These are phyloP conservation scores for Senecio squalidus DNA, from an alignment of 140 eudicot species.

Conservation along the genomic window DNA sequence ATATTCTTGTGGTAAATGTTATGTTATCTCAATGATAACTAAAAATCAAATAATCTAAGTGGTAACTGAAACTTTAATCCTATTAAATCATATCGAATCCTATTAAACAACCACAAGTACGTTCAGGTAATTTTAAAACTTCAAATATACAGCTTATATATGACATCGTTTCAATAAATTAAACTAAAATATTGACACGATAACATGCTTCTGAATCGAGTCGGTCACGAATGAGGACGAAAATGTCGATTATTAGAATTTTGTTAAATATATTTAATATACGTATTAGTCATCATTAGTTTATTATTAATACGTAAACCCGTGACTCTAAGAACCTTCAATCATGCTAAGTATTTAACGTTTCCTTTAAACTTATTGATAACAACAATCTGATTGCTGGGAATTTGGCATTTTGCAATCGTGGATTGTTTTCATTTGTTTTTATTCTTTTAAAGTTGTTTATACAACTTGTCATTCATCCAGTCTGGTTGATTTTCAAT, in stretches of 20 bases:
- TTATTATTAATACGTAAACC: constrained; percentile 20
- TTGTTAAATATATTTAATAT: not conserved
- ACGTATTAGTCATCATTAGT: not conserved
- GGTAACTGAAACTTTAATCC: no score
- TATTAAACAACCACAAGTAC: no score
- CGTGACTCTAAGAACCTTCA: constrained; percentile 26
- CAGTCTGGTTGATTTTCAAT: no score
- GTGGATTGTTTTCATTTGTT: not conserved
- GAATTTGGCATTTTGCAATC: not conserved
- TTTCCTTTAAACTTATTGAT: not conserved
- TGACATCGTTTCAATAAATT: not conserved
- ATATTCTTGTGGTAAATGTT: no score
- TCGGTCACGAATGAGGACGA: not conserved
- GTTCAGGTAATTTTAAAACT: no score
- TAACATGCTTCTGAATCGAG: not conserved
- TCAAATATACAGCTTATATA: not conserved
- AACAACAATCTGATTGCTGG: not conserved
- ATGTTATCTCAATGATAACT: no score
- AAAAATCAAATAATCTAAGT: no score
- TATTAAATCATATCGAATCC: no score
- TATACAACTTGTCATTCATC: no score
- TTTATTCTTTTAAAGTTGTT: not conserved
- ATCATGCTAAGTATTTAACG: constrained; percentile 8
- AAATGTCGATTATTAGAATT: not conserved
- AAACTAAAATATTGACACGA: not conserved